Percentiles rank a stretch among this genome's conserved stretches.
phyloP scores from a whole-genome alignment of 1,284 basidiomycete genomes.

The Schizophyllum amplum region DNA sequence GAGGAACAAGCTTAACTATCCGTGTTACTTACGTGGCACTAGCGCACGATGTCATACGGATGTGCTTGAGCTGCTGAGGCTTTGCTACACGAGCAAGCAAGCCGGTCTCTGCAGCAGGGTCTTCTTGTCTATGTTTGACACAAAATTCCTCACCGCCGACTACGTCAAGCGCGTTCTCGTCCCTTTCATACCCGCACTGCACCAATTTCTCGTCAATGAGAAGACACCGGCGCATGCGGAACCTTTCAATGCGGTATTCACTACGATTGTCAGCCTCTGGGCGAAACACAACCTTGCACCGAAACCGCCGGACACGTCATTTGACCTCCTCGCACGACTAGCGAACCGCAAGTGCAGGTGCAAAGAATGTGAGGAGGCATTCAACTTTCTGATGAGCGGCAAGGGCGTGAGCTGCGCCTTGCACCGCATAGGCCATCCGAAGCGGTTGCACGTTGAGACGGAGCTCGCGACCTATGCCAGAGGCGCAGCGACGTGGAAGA shows the following conservation, averaged over 20 bases:
- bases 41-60: neutral
- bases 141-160: neutral
- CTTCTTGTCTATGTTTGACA: neutral
- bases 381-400: constrained; percentile 3
- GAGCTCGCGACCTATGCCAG: neutral
- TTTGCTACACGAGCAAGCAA: neutral
- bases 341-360: neutral
- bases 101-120: neutral
- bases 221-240: neutral
- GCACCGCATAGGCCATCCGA: neutral
- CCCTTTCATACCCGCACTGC: constrained; percentile 1
- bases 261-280: neutral
- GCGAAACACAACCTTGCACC: neutral
- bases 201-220: neutral
- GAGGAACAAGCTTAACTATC: neutral
- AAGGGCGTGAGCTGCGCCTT: neutral
- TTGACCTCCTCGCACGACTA: neutral
- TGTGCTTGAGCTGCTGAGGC: neutral
- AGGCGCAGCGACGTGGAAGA: neutral
- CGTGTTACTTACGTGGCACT: neutral
- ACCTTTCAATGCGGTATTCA: neutral
- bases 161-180: constrained; percentile 3
- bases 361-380: neutral
- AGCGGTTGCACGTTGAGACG: constrained; percentile 3
- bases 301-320: neutral